Evolutionary conservation across 768 basidiomycete genomes (phyloP).

Genomic region (Cystobasidium ongulense): DNA sequence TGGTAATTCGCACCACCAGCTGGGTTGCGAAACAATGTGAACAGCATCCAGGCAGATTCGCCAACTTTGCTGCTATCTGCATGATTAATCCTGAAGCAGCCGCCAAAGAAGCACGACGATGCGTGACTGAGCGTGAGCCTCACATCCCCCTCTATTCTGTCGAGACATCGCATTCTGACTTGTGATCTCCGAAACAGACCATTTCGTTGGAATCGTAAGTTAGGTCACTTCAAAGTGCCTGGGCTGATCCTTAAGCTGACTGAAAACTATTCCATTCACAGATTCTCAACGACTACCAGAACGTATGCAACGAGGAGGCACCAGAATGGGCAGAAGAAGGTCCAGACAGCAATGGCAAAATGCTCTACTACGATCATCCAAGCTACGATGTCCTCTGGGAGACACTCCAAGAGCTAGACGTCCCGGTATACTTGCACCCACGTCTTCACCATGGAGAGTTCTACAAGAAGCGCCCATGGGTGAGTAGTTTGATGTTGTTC

Average conservation of each 20-base stretch:
- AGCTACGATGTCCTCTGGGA: slow-evolving; percentile 29
- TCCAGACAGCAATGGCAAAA: background rate
- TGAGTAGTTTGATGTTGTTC: background rate
- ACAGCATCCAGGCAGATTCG: slow-evolving; percentile 22
- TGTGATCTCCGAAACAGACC: background rate
- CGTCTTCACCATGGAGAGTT: slow-evolving; percentile 3
- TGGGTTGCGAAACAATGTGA: slow-evolving; percentile 25
- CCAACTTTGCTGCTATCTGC: slow-evolving; percentile 29
- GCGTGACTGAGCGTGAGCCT: slow-evolving; percentile 25
- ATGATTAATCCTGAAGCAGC: slow-evolving; percentile 35
- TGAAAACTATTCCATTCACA: background rate
- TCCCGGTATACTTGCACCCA: slow-evolving; percentile 32
- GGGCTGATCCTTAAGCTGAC: background rate
- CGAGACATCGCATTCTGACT: background rate
- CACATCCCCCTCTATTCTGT: background rate
- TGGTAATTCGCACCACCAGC: background rate
- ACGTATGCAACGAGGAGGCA: slow-evolving; percentile 8
- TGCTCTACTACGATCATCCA: slow-evolving; percentile 34
- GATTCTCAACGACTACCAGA: slow-evolving; percentile 33
- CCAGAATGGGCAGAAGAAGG: slow-evolving; percentile 17
- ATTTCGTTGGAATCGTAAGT: slow-evolving; percentile 14
- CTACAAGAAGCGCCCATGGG: slow-evolving; percentile 28
- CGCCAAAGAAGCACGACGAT: slow-evolving; percentile 27
- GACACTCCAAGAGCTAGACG: slow-evolving; percentile 1
- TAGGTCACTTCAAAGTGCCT: background rate